phyloP scores from a whole-genome alignment of 2,329 filamentous ascomycete genomes.

The Pyrenophora graminea region DNA sequence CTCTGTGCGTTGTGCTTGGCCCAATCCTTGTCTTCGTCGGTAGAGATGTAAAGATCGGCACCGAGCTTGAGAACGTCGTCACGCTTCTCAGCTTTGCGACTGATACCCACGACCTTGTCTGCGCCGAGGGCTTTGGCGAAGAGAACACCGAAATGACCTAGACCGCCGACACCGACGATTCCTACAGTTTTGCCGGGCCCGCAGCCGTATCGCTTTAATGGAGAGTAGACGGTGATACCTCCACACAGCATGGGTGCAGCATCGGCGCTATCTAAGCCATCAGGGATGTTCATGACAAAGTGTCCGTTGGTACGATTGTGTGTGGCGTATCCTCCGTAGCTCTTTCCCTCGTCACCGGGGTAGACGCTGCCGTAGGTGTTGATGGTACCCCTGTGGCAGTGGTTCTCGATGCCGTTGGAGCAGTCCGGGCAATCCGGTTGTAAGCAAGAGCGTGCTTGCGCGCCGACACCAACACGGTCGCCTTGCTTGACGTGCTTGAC shows the following conservation, averaged over 20 bases:
- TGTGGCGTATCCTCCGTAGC: conserved; percentile 66
- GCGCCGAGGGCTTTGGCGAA: conserved; percentile 73
- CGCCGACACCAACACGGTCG: conserved; percentile 61
- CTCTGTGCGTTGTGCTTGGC: conserved; percentile 56
- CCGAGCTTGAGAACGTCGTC: conserved; percentile 63
- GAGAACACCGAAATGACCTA: conserved; percentile 73
- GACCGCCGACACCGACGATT: conserved; percentile 72
- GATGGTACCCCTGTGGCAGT: conserved; percentile 49
- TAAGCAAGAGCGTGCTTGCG: conserved; percentile 54
- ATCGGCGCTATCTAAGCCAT: conserved; percentile 61
- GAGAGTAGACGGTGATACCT: conserved; percentile 77
- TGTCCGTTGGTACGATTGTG: conserved; percentile 75
- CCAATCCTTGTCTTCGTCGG: conserved; percentile 63
- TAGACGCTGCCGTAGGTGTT: conserved; percentile 54
- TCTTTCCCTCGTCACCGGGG: conserved; percentile 60
- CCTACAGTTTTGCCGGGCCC: conserved; percentile 78
- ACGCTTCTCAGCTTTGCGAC: conserved; percentile 63
- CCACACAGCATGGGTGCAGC: conserved; percentile 84
- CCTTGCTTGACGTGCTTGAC: conserved; percentile 61
- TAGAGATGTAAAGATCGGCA: conserved; percentile 65
- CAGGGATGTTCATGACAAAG: conserved; percentile 75
- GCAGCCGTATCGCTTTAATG: conserved; percentile 72
- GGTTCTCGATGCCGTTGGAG: conserved; percentile 55
- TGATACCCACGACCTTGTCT: conserved; percentile 68
- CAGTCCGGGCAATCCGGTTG: conserved; percentile 49